These are phyloP conservation scores for Arachis stenosperma DNA, from an alignment of 306 rosid genomes.

Conservation along the genomic window DNA sequence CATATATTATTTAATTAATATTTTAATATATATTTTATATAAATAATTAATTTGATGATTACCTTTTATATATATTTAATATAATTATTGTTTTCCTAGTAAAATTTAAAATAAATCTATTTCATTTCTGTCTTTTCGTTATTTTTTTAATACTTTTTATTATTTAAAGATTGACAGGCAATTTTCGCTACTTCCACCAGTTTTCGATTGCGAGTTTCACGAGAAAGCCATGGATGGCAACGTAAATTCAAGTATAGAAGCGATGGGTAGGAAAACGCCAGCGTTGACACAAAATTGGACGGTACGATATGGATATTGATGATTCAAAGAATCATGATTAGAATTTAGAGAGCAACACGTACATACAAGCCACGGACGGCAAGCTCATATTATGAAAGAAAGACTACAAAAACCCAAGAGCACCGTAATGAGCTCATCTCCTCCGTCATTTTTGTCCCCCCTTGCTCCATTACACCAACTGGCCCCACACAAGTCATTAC, in stretches of 20 bases:
- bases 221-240: background rate
- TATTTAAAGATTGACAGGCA: too few species aligned
- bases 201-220: background rate
- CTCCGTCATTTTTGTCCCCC: background rate
- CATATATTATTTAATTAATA: too few species aligned
- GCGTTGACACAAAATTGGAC: background rate
- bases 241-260: background rate
- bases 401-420: background rate
- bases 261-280: background rate
- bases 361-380: background rate
- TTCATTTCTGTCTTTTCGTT: too few species aligned
- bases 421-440: background rate
- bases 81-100: too few species aligned
- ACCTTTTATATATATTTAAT: too few species aligned
- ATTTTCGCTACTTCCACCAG: background rate
- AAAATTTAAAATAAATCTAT: too few species aligned
- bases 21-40: too few species aligned
- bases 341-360: background rate
- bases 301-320: background rate
- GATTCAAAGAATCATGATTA: background rate
- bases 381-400: background rate
- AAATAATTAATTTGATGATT: too few species aligned
- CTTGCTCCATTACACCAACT: slow-evolving; percentile 11
- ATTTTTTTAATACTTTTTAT: too few species aligned
- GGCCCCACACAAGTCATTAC: background rate